Base-by-base conservation (phyloP, 2,329 filamentous ascomycete genomes). In the Phyllachora maydis region DNA sequence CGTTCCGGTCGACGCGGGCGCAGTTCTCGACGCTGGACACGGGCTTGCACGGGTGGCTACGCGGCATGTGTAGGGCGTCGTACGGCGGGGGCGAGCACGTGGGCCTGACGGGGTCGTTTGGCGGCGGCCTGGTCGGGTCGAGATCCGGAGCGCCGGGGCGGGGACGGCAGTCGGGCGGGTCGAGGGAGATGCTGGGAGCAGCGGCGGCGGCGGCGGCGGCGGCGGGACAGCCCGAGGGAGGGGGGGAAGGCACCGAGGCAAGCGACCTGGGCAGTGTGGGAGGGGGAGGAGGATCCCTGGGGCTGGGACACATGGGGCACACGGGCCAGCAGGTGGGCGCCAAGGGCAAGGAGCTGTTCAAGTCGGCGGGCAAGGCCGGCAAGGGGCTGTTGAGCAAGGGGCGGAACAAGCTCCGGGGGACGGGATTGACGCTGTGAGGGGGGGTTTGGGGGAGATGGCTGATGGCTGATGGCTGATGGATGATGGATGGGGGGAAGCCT, bases 331-430 rank as follows among this genome's bases (percentile, higher is more conserved):
- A 75, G 39, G 65, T 83, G 43, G 75, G 79, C 35, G 64, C 71
- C 18, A 85, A 83, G 54, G 72, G 83, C 43, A 93, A 92, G 52
- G 82, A 90, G 38, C 54, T 93, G 14, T 60, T 93, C 41, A 77
- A 88, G 33, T 73, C 74, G 12, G 83, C 83, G 26, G 81, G 79
- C 25, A 82, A 79, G 42, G 79, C 81, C 28, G 82, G 83, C 23
- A 92, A 92, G 54, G 85, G 83, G 24, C 49, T 93, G 32, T 72
- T 93, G 45, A 81, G 76, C 34, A 91, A 91, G 52, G 79, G 83
- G 35, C 85, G 77, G 52, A 85, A 65, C 51, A 85, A 79, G 48
- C 69, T 92, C 45, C 56, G 62, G 31, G 64, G n/a, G n/a, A n/a
- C n/a, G n/a, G n/a, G n/a, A n/a, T n/a, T n/a, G n/a, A n/a, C n/a